Conservation (phyloP, 371 early-diverging fungal species). For the Mucor mucedo region DNA sequence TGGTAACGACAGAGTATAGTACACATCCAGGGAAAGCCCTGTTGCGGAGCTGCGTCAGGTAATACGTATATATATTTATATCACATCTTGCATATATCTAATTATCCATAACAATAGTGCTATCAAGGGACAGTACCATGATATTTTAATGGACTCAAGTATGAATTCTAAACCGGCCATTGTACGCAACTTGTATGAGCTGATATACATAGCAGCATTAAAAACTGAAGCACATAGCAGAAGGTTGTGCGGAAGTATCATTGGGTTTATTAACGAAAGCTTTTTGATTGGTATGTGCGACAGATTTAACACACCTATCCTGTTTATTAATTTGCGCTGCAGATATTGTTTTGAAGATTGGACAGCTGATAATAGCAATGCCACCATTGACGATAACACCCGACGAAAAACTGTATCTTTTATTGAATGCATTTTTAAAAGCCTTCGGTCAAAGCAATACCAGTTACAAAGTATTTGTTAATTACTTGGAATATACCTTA, state of each 20-base stretch:
- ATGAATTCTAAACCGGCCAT: slow-evolving; percentile 64
- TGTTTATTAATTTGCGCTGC: neutral
- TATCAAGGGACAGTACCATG: slow-evolving; percentile 57
- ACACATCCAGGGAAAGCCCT: too few species aligned
- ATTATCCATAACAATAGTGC: slow-evolving; percentile 32
- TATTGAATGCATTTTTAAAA: slow-evolving; percentile 2
- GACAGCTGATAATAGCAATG: neutral
- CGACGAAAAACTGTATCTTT: neutral
- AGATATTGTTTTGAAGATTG: slow-evolving; percentile 14
- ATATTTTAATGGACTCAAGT: slow-evolving; percentile 60
- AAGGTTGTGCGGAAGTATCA: neutral
- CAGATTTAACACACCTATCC: neutral
- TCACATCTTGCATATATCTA: slow-evolving; percentile 35
- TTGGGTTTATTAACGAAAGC: slow-evolving; percentile 8
- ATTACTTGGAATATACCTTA: too few species aligned
- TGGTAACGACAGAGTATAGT: too few species aligned
- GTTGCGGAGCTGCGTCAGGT: too few species aligned
- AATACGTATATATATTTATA: neutral
- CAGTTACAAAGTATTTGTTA: too few species aligned
- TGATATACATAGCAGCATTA: slow-evolving; percentile 65
- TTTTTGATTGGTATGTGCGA: slow-evolving; percentile 13
- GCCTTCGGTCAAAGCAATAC: neutral
- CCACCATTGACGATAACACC: slow-evolving; percentile 5
- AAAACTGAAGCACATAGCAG: slow-evolving; percentile 35
- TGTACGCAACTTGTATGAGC: slow-evolving; percentile 73